phyloP scores from a whole-genome alignment of 345 rosid genomes.

The Linum trigynum region DNA sequence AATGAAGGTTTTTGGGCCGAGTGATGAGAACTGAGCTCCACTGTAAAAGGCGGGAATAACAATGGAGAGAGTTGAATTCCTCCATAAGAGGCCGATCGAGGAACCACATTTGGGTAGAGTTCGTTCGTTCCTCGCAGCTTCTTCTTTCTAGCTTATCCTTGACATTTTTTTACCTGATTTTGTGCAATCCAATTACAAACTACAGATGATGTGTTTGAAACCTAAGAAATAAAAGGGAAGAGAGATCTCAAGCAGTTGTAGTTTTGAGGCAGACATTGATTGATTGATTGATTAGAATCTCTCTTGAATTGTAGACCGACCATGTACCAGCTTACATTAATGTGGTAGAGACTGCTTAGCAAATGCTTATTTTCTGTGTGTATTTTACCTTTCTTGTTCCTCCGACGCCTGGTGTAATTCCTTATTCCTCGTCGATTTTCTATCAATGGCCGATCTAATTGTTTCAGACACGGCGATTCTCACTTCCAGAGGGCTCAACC shows the following conservation, averaged over 20 bases:
- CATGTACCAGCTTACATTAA: too few species aligned
- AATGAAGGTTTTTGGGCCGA: slow-evolving; percentile 61
- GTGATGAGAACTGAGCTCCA: slow-evolving; percentile 42
- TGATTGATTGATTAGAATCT: not conserved
- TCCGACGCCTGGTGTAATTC: too few species aligned
- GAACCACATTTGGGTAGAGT: not conserved
- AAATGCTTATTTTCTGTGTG: too few species aligned
- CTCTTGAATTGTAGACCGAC: not conserved
- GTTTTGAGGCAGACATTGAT: not conserved
- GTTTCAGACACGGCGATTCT: too few species aligned
- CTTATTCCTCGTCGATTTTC: too few species aligned
- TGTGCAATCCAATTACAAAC: not conserved
- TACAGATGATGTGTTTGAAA: not conserved
- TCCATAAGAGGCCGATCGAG: not conserved
- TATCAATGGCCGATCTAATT: too few species aligned
- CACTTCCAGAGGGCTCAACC: too few species aligned
- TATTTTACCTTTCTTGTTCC: too few species aligned
- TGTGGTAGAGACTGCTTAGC: too few species aligned
- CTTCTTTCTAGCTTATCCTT: not conserved
- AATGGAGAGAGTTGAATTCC: not conserved
- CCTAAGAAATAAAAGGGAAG: not conserved
- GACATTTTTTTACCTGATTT: not conserved
- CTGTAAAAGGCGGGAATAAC: not conserved
- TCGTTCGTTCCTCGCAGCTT: too few species aligned
- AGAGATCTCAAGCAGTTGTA: not conserved